phyloP scores from a whole-genome alignment of 768 basidiomycete genomes.

The Leccinum variicolor region DNA sequence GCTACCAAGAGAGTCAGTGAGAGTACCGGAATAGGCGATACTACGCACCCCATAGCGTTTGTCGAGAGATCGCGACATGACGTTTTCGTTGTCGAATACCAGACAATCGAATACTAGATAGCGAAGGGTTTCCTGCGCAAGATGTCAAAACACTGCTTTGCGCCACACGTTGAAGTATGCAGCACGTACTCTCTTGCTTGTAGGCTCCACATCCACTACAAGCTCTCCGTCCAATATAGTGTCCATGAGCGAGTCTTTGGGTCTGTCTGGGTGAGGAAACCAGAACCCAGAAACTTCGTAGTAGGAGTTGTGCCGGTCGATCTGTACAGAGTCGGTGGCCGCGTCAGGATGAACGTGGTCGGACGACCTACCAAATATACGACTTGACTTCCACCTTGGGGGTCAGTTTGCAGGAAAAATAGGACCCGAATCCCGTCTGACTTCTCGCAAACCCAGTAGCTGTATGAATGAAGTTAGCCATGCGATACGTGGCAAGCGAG shows the following conservation, averaged over 20 bases:
- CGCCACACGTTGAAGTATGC: background rate
- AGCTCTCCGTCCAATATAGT: slow-evolving; percentile 93
- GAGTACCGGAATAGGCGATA: background rate
- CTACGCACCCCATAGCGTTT: slow-evolving; percentile 85
- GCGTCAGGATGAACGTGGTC: background rate
- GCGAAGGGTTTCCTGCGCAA: slow-evolving; percentile 67
- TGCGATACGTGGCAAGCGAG: background rate
- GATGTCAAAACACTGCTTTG: background rate
- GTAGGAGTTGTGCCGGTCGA: slow-evolving; percentile 92
- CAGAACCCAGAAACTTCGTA: slow-evolving; percentile 70
- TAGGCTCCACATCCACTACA: slow-evolving; percentile 83
- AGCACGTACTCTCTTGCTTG: slow-evolving; percentile 58
- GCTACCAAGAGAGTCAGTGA: slow-evolving; percentile 11
- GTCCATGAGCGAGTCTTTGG: slow-evolving; percentile 62
- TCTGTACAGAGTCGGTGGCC: slow-evolving; percentile 44
- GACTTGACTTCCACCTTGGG: slow-evolving; percentile 46
- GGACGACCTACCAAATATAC: slow-evolving; percentile 69
- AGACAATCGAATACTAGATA: slow-evolving; percentile 92
- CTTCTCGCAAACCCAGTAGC: slow-evolving; percentile 99
- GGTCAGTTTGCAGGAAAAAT: slow-evolving; percentile 69
- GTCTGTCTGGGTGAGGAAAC: slow-evolving; percentile 87
- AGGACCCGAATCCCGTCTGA: slow-evolving; percentile 93
- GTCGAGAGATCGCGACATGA: slow-evolving; percentile 79
- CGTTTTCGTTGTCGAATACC: slow-evolving; percentile 78
- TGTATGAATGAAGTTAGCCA: slow-evolving; percentile 32